Conservation (phyloP, 2,329 filamentous ascomycete genomes). For the Venturia effusa region DNA sequence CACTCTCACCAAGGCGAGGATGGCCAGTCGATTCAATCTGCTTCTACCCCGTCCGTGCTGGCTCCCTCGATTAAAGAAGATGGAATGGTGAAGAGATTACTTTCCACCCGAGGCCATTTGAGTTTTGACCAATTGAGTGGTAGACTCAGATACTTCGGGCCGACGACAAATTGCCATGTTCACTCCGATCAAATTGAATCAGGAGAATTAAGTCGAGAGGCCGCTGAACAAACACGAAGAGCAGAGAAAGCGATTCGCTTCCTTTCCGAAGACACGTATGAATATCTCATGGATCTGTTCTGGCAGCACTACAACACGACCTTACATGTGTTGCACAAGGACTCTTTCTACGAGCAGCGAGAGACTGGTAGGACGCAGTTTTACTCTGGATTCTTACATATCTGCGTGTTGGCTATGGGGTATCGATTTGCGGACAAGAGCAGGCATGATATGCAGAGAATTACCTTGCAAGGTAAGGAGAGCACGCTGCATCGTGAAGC, state of each 20-base stretch:
- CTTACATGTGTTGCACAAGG: slow-evolving; percentile 38
- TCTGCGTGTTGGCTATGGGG: slow-evolving; percentile 42
- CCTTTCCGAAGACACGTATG: slow-evolving; percentile 36
- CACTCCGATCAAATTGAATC: slow-evolving; percentile 32
- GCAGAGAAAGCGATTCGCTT: slow-evolving; percentile 39
- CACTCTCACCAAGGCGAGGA: slow-evolving; percentile 18
- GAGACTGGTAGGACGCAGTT: slow-evolving; percentile 37
- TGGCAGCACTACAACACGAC: slow-evolving; percentile 42
- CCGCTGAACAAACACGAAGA: slow-evolving; percentile 35
- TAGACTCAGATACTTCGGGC: slow-evolving; percentile 42
- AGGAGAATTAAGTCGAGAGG: slow-evolving; percentile 28
- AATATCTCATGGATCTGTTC: slow-evolving; percentile 42
- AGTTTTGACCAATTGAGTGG: slow-evolving; percentile 42
- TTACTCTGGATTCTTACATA: slow-evolving; percentile 43
- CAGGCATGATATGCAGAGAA: slow-evolving; percentile 38
- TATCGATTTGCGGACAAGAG: slow-evolving; percentile 40
- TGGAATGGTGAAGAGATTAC: slow-evolving; percentile 37
- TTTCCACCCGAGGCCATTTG: slow-evolving; percentile 40
- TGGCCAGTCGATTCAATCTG: slow-evolving; percentile 15
- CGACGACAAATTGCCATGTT: slow-evolving; percentile 43
- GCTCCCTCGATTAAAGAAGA: slow-evolving; percentile 31
- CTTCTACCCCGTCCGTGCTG: slow-evolving; percentile 23
- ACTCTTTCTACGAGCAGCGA: slow-evolving; percentile 39
- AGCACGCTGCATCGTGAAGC: slow-evolving; percentile 44
- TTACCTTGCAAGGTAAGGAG: slow-evolving; percentile 37